Evolutionary conservation across 139 green algal species (phyloP).

Genomic region (Micromonas pusilla): DNA sequence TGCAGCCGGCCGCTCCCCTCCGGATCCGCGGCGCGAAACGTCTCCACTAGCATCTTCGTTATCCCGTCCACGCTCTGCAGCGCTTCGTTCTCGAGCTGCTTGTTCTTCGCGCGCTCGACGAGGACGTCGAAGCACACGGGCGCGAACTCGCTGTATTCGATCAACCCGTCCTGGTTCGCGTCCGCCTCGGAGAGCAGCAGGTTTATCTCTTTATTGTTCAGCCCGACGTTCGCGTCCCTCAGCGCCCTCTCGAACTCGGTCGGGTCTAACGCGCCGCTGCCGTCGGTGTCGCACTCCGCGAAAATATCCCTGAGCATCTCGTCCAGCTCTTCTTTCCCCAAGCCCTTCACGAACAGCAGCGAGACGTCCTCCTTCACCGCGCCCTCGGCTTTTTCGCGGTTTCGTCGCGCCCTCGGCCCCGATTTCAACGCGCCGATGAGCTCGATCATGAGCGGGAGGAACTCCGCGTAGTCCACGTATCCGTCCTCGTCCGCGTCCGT

Average conservation of each 20-base stretch:
- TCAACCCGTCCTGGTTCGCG: constrained; percentile 27
- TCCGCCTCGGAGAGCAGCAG: constrained; percentile 49
- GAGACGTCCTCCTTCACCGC: constrained; percentile 10
- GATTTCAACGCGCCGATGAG: constrained; percentile 20
- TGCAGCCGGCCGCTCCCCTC: background rate
- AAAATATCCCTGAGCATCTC: constrained; percentile 40
- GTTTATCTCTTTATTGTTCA: constrained; percentile 54
- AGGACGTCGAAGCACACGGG: constrained; percentile 33
- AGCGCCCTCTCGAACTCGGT: constrained; percentile 49
- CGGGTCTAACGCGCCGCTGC: constrained; percentile 37
- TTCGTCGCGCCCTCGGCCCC: background rate
- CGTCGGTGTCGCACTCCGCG: constrained; percentile 39
- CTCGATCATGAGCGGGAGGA: constrained; percentile 36
- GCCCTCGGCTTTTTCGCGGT: background rate
- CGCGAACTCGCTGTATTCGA: constrained; percentile 35
- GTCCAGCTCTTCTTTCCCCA: constrained; percentile 47
- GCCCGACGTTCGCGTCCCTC: constrained; percentile 45
- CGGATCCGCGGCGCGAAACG: background rate
- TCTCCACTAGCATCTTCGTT: background rate
- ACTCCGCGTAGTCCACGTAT: constrained; percentile 51
- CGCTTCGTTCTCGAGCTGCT: constrained; percentile 9
- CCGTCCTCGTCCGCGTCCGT: constrained; percentile 54
- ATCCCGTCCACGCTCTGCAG: background rate
- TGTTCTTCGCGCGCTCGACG: constrained; percentile 27
- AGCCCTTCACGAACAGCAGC: constrained; percentile 41